A percentile compares a stretch with the other conserved stretches of the same genome.
phyloP scores from a whole-genome alignment of 2,329 filamentous ascomycete genomes.

The Penicillium rolfsii region DNA sequence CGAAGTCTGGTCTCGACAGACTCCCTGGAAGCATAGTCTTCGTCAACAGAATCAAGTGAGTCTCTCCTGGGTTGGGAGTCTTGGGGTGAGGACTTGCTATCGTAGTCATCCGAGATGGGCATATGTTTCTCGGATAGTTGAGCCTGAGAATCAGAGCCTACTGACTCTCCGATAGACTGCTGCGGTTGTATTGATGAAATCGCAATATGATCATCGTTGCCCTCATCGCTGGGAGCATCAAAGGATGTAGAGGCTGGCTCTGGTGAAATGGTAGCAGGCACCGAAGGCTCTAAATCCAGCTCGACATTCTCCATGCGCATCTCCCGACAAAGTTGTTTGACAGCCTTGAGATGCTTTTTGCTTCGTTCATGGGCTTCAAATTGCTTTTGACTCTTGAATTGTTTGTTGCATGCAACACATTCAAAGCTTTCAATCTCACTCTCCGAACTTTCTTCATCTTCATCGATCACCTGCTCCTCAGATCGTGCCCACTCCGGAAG shows the following conservation, averaged over 20 bases:
- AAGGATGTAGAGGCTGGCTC: neutral
- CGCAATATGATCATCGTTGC: neutral
- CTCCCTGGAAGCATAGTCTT: conserved; percentile 50
- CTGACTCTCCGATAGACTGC: neutral
- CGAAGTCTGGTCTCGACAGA: conserved; percentile 46
- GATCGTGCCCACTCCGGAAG: conserved; percentile 76
- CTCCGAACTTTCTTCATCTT: conserved; percentile 52
- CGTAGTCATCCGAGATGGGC: neutral
- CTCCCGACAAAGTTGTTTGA: conserved; percentile 76
- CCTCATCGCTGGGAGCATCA: neutral
- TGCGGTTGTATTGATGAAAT: neutral
- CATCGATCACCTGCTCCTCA: conserved; percentile 54
- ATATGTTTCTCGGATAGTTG: neutral
- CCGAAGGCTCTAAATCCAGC: conserved; percentile 28
- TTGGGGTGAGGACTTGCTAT: neutral
- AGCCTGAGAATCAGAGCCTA: neutral
- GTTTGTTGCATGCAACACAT: conserved; percentile 66
- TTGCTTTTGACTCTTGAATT: conserved; percentile 88
- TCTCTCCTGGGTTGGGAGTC: neutral
- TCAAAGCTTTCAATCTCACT: conserved; percentile 60
- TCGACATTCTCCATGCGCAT: conserved; percentile 80
- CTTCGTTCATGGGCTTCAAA: conserved; percentile 91
- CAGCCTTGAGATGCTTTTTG: conserved; percentile 90
- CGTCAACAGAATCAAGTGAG: conserved; percentile 19
- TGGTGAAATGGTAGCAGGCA: neutral